Conservation (phyloP, 31 red algal genomes). For the Endocladia muricata region DNA sequence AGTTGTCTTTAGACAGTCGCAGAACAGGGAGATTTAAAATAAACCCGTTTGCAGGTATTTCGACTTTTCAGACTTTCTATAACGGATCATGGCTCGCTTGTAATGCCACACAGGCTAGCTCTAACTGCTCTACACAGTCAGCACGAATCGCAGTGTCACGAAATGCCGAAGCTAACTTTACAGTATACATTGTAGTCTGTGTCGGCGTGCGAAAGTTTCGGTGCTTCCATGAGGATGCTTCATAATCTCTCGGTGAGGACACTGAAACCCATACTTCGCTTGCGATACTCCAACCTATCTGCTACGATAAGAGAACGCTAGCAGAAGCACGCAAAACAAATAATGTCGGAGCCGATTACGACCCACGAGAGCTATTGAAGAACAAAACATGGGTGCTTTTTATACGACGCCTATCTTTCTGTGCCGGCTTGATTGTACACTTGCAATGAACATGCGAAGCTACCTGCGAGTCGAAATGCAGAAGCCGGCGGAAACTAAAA, state of each 20-base stretch:
- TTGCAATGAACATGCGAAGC: not conserved
- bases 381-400: conserved; percentile 25
- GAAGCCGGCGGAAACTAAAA: too few relatives aligned
- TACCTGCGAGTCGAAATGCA: conserved; percentile 4
- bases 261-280: not conserved
- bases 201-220: not conserved
- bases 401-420: conserved; percentile 27
- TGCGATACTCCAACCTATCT: not conserved
- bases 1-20: too few relatives aligned
- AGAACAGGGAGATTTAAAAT: too few relatives aligned
- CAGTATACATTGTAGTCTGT: not conserved
- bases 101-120: too few relatives aligned
- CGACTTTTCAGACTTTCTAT: too few relatives aligned
- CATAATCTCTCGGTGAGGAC: not conserved
- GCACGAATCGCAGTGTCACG: too few relatives aligned
- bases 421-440: conserved; percentile 14
- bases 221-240: too few relatives aligned
- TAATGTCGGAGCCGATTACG: conserved; percentile 24
- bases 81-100: too few relatives aligned
- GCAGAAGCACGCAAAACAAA: not conserved
- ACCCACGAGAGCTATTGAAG: conserved; percentile 5
- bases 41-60: too few relatives aligned
- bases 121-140: too few relatives aligned
- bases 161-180: not conserved
- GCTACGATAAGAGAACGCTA: not conserved